Evolutionary conservation across 495 filamentous ascomycete genomes (phyloP), one percentile per base, ranked within the genome.

Genomic region (Penicillium maclennaniae): DNA sequence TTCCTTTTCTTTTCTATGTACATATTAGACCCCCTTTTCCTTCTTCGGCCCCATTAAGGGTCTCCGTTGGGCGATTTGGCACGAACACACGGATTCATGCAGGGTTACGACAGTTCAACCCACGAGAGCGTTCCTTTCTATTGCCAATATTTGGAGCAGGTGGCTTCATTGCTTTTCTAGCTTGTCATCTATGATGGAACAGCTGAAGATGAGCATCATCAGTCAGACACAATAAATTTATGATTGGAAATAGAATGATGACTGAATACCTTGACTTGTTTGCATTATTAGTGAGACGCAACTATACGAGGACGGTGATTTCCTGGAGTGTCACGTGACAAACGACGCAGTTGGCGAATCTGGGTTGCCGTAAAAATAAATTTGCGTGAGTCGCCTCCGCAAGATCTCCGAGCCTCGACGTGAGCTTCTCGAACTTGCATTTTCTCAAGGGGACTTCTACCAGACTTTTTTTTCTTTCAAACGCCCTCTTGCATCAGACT

Each of bases 91-190:
- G 61, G 65, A 64, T 61, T 69, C 48, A 72, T 62, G 69, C 59
- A 66, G 65, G 63, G 63, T 62, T 68, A 74, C 61, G 71, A 74
- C 62, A 58, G 43, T 61, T 63, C 49, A 59, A 62, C 59, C 51
- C 46, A 75, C 56, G 61, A 60, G 49, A 69, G 67, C 64, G 60
- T 66, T 70, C 55, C 57, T 64, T 61, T 53, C 59, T 56, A 9
- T 40, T 40, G 38, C 38, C 16, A 40, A 40, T 40, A 34, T 46
- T 40, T 15, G 51, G 36, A 58, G 50, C 49, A 23, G 45, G 34
- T 37, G 17, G 16, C 42, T 51, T 42, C 20, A 49, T 49, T 43
- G 12, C 48, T 44, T 51, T 28, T 42, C 25, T 15, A 41, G n/a
- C 34, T 46, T 28, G 45, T 20, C 43, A 23, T 19, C 31, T 51